Evolutionary conservation across 371 early-diverging fungal genomes (phyloP).

Genomic region (Rhizopus arrhizus): DNA sequence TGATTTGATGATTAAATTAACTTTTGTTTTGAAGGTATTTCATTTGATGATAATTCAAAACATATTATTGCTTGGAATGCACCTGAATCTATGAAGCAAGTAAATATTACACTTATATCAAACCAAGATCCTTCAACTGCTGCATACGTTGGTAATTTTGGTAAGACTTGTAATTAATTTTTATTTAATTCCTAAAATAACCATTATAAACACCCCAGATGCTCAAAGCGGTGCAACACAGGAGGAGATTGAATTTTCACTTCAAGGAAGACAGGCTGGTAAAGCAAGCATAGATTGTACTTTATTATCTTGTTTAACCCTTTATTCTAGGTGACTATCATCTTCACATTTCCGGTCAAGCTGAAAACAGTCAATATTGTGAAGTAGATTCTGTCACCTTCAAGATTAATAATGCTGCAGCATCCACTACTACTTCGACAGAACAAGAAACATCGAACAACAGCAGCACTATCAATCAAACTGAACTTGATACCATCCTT

Average conservation of each 20-base stretch:
- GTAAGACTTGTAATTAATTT: constrained; percentile 22
- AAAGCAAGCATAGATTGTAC: background rate
- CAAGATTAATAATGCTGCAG: constrained; percentile 11
- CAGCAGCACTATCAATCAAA: background rate
- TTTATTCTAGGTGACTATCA: constrained; percentile 30
- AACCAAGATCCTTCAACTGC: constrained; percentile 14
- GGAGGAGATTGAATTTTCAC: constrained; percentile 34
- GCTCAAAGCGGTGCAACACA: constrained; percentile 29
- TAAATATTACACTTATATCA: constrained; percentile 38
- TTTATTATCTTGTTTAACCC: background rate
- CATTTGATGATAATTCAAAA: constrained; percentile 36
- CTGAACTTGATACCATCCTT: constrained; percentile 14
- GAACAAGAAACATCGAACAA: too few relatives aligned
- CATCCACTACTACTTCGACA: too few relatives aligned
- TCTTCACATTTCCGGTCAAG: constrained; percentile 34
- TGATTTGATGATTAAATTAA: constrained; percentile 1
- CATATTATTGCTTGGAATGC: constrained; percentile 47
- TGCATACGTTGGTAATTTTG: constrained; percentile 33
- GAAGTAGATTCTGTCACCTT: constrained; percentile 33
- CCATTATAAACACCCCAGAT: constrained; percentile 19
- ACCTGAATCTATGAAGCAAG: constrained; percentile 26
- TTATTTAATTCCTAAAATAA: background rate
- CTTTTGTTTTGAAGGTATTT: constrained; percentile 25
- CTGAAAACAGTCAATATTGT: constrained; percentile 21
- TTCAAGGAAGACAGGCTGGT: constrained; percentile 31